Conservation (phyloP, 371 early-diverging fungal species). For the Rhizomucor miehei region DNA sequence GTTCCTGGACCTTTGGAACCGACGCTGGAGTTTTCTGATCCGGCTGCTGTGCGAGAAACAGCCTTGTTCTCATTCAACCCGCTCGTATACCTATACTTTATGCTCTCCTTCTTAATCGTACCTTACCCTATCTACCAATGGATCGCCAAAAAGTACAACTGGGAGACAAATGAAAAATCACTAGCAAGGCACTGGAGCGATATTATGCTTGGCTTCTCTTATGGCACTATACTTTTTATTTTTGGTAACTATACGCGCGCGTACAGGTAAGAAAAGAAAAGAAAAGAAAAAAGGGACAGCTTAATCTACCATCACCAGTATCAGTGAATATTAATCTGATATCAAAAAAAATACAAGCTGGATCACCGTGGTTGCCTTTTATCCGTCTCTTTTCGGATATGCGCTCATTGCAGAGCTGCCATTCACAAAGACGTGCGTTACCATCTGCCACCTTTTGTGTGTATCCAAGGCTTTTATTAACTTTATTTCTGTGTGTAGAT, state of each 20-base stretch:
- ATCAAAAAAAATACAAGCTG: conserved; percentile 38
- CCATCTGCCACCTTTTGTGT: too few relatives aligned
- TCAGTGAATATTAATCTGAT: too few relatives aligned
- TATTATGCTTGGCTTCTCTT: conserved; percentile 51
- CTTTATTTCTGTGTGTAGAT: conserved; percentile 13
- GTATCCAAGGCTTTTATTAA: background rate
- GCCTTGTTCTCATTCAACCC: conserved; percentile 50
- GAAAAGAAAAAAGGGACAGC: conserved; percentile 1
- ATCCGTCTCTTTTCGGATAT: conserved; percentile 70
- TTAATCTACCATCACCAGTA: too few relatives aligned
- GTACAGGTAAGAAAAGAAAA: conserved; percentile 41
- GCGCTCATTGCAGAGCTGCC: conserved; percentile 68
- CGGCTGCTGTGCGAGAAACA: conserved; percentile 17
- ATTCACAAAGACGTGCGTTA: conserved; percentile 55
- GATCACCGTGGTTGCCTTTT: conserved; percentile 70
- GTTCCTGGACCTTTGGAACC: conserved; percentile 20
- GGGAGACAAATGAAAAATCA: conserved; percentile 65
- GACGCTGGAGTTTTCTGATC: conserved; percentile 22
- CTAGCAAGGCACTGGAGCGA: conserved; percentile 68
- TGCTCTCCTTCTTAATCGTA: conserved; percentile 50
- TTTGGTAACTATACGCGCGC: conserved; percentile 79
- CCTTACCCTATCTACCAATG: conserved; percentile 56
- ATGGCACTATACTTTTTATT: conserved; percentile 72
- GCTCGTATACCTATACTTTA: conserved; percentile 51
- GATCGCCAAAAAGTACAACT: conserved; percentile 56